Evolutionary conservation across 164 flowering plant species (phyloP), one percentile per base, ranked within the genome.

Genomic region (Dillenia suffruticosa): DNA sequence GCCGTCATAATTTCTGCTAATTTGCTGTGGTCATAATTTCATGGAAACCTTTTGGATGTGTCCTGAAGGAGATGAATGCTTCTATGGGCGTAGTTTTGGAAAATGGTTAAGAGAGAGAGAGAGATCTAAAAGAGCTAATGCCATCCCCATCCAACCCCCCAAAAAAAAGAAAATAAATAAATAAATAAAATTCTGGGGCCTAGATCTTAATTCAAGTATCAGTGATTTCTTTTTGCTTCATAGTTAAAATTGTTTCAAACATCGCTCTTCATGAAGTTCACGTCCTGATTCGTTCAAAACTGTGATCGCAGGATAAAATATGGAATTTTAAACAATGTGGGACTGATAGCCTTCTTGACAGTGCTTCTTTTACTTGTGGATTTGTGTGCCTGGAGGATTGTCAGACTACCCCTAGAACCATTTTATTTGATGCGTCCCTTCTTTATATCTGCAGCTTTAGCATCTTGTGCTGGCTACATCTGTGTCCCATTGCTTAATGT

Each of bases 301-400:
- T 59, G 12, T 54, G n/a, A 50, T 72, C 72, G 82, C 92, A 90
- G 97, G 89, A 79, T 71, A 58, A 70, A 66, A 49, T 68, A 71
- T 69, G 97, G 97, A 67, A 51, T 78, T 32, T 52, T 84, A 1
- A 75, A 70, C 75, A 89, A 79, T 73, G 45, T 70, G 50, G 96
- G 85, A 46, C 74, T 94, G 67, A 72, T 89, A 32, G 58, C 72
- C 44, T 89, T 86, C 74, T 74, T 82, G 69, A 70, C 67, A 0
- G 22, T 72, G 43, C 70, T 87, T 61, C 83, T 90, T 67, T 67
- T 81, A 59, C 62, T 79, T 63, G 82, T 89, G 65, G 98, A 93
- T 75, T 84, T 76, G 70, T 89, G 84, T 73, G 87, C 92, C 10
- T 93, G 98, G 98, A 70, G 84, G 69, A 82, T 90, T 69, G 88